These are phyloP conservation scores for Chaetomium olivaceum DNA, from an alignment of 2,329 filamentous ascomycete species.

Conservation along the genomic window DNA sequence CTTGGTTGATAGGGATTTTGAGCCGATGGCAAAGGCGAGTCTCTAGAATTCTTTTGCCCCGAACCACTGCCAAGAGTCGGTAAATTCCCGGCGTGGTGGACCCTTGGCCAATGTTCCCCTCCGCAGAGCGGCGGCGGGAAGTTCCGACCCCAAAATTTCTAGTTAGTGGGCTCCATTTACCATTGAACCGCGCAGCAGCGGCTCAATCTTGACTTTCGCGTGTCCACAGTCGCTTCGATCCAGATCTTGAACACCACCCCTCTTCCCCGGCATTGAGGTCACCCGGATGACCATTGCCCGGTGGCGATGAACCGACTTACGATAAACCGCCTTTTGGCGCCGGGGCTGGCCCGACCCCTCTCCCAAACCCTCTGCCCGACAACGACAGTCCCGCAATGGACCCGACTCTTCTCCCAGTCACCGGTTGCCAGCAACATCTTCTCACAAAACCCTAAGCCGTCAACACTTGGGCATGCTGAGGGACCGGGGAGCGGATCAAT, in stretches of 20 bases:
- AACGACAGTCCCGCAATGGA: constrained; percentile 29
- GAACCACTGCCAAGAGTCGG: constrained; percentile 29
- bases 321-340: constrained; percentile 33
- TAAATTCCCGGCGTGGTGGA: constrained; percentile 28
- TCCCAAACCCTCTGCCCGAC: constrained; percentile 18
- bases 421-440: constrained; percentile 9
- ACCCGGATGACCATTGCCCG: constrained; percentile 15
- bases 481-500: background rate
- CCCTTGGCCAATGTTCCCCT: background rate
- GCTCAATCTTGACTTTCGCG: background rate
- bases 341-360: constrained; percentile 27
- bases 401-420: constrained; percentile 33
- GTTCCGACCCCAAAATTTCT: constrained; percentile 30
- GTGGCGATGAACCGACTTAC: constrained; percentile 32
- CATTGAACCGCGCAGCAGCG: background rate
- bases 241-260: background rate
- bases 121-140: constrained; percentile 6
- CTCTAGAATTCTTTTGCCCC: constrained; percentile 20
- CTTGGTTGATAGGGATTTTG: constrained; percentile 23
- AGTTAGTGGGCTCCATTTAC: background rate
- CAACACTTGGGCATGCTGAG: background rate
- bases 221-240: background rate
- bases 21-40: constrained; percentile 16
- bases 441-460: constrained; percentile 1
- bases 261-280: background rate